A percentile compares a stretch with the other conserved stretches of the same genome.
These are phyloP conservation scores for Lichtheimia ornata DNA, from an alignment of 371 early-diverging fungal genomes.

Conservation along the genomic window DNA sequence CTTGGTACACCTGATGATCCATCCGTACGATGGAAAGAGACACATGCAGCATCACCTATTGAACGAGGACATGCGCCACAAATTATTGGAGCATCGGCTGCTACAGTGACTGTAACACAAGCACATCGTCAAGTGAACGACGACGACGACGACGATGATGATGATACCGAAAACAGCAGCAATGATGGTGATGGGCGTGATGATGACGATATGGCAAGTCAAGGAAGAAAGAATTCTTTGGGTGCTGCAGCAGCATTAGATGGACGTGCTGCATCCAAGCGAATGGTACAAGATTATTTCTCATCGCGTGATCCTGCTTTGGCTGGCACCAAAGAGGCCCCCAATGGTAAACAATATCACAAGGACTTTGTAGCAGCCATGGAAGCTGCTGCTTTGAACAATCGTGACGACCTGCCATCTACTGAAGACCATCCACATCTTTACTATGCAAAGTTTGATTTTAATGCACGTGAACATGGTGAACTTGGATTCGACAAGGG, in stretches of 20 bases:
- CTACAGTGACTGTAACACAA: constrained; percentile 16
- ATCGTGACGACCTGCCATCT: constrained; percentile 28
- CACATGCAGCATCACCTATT: constrained; percentile 33
- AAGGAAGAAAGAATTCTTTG: background rate
- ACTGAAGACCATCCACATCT: constrained; percentile 50
- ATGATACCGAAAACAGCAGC: background rate
- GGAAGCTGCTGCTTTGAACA: constrained; percentile 41
- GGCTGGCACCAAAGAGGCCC: background rate
- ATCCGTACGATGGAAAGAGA: constrained; percentile 30
- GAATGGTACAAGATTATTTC: constrained; percentile 44
- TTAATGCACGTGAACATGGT: constrained; percentile 74
- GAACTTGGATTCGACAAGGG: constrained; percentile 77
- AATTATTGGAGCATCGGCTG: constrained; percentile 21
- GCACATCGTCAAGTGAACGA: background rate
- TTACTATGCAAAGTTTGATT: constrained; percentile 77
- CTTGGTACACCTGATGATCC: constrained; percentile 18
- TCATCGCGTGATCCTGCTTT: constrained; percentile 21
- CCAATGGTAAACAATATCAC: constrained; percentile 28
- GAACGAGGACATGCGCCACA: constrained; percentile 26
- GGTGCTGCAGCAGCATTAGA: constrained; percentile 15
- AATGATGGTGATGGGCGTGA: background rate
- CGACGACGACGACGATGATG: background rate
- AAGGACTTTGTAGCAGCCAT: constrained; percentile 44
- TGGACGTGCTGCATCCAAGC: constrained; percentile 42
- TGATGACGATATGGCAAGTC: background rate